Conservation (phyloP, 1,139 yeast species). For the Meyerozyma sp. region DNA sequence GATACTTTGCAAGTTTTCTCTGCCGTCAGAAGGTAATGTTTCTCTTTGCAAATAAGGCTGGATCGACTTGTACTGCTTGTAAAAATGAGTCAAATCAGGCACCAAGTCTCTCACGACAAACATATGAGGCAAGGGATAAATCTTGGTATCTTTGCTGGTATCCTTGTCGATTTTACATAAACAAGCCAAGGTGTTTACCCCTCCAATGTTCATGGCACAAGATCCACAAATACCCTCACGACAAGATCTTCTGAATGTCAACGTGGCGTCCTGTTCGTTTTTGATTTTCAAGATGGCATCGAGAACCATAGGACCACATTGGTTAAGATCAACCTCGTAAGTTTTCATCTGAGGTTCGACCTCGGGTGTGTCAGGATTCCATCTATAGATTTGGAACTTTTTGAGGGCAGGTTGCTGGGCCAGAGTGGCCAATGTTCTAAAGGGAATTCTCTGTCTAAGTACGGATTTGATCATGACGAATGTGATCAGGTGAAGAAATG, state of each 20-base stretch:
- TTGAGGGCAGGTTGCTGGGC: constrained; percentile 55
- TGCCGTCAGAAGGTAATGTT: constrained; percentile 78
- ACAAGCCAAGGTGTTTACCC: constrained; percentile 94
- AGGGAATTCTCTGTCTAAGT: constrained; percentile 13
- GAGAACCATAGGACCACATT: constrained; percentile 96
- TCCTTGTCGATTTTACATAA: constrained; percentile 89
- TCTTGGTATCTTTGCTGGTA: constrained; percentile 68
- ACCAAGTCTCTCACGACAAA: constrained; percentile 95
- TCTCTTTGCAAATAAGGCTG: constrained; percentile 94
- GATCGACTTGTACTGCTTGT: constrained; percentile 96
- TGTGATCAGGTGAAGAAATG: not conserved
- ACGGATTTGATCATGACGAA: constrained; percentile 17
- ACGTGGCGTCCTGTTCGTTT: constrained; percentile 92
- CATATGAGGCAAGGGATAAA: constrained; percentile 98
- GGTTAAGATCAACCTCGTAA: constrained; percentile 78
- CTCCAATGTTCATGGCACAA: constrained; percentile 99
- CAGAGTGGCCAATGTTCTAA: constrained; percentile 40
- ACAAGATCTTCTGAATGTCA: constrained; percentile 96
- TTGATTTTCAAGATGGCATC: constrained; percentile 93
- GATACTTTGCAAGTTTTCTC: constrained; percentile 86
- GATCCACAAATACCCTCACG: constrained; percentile 99
- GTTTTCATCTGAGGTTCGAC: constrained; percentile 83
- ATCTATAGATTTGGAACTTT: constrained; percentile 89
- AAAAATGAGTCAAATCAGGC: constrained; percentile 95
- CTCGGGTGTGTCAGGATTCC: constrained; percentile 98